Conservation (phyloP, 176 grass and related monocot species). For the Zoysia pacifica region DNA sequence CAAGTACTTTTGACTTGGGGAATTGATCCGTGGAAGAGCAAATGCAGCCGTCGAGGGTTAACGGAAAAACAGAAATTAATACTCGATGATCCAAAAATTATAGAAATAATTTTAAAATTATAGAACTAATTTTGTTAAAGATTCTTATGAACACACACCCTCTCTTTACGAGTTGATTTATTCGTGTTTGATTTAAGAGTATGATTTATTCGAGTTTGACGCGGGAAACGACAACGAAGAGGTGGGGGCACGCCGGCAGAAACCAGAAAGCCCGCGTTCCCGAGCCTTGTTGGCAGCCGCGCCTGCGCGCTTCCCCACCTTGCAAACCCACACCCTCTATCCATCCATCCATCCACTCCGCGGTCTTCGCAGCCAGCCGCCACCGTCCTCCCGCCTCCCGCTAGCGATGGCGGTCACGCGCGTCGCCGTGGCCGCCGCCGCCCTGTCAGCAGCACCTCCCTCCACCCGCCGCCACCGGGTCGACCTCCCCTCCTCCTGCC, state of each 20-base stretch:
- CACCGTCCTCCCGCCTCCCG: background rate
- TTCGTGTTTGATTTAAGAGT: background rate
- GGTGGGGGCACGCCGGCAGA: background rate
- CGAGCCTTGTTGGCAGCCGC: conserved; percentile 7
- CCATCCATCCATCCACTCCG: conserved; percentile 18
- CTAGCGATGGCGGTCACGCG: conserved; percentile 59
- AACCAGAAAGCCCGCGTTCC: background rate
- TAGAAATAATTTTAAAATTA: too few species aligned
- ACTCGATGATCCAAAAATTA: too few species aligned
- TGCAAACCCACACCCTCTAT: conserved; percentile 7
- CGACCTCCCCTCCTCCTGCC: conserved; percentile 27
- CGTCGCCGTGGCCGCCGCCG: conserved; percentile 53
- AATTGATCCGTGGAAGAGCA: too few species aligned
- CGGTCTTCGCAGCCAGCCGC: conserved; percentile 17
- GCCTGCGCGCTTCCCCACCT: background rate
- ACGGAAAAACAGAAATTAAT: too few species aligned
- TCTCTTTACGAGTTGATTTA: background rate
- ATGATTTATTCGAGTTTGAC: background rate
- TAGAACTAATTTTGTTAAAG: too few species aligned
- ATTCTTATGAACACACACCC: too few species aligned
- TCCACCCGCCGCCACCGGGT: conserved; percentile 30
- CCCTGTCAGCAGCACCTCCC: conserved; percentile 41
- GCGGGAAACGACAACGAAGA: background rate
- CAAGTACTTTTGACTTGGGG: too few species aligned
- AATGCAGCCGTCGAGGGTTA: too few species aligned